Base-by-base conservation (phyloP, 1,284 basidiomycete species). In the Apiotrichum porosum region DNA sequence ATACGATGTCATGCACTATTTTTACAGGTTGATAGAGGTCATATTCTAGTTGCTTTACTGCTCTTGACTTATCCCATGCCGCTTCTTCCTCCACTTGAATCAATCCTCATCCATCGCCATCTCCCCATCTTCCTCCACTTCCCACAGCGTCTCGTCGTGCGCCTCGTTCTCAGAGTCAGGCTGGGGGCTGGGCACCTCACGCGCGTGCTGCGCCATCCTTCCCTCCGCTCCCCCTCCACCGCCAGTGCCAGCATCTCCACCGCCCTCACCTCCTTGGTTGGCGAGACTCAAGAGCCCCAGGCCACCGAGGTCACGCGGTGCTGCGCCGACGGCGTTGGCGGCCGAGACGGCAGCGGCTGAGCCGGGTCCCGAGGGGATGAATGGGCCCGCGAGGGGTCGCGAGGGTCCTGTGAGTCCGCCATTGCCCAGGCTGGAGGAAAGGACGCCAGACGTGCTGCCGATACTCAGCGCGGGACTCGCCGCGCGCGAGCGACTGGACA, bases 391-490 rank as follows among this genome's bases (percentile, higher is more conserved):
- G 17, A 64, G 47, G 3, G 39, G 48, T 8, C 52, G 36, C 24
- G 47, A 44, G 17, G 42, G 47, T 36, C 39, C 36, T 40, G 18
- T 37, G 31, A 47, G 40, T 17, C 49, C 52, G 17, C 44, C 44
- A 21, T 49, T 61, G 3, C 58, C 63, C 0, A 68, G 55, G n/a
- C 56, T 56, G 5, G 53, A 54, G 1, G 54, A 54, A 9, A 65
- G 49, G 9, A 67, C 57, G 24, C 65, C 65, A 3, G 51, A 53
- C 3, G 63, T 61, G 28, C 60, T 63, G 1, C 69, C 68, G 15
- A 70, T 65, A 24, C 61, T 65, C 18, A 72, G 46, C 5, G 69
- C 69, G 5, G 69, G 69, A 18, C 55, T 59, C 2, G 68, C 69
- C 4, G 65, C 65, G 18, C 69, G 63, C 9, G 59, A 61, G 14